phyloP scores from a whole-genome alignment of 164 flowering plant genomes.

The Stephania japonica region DNA sequence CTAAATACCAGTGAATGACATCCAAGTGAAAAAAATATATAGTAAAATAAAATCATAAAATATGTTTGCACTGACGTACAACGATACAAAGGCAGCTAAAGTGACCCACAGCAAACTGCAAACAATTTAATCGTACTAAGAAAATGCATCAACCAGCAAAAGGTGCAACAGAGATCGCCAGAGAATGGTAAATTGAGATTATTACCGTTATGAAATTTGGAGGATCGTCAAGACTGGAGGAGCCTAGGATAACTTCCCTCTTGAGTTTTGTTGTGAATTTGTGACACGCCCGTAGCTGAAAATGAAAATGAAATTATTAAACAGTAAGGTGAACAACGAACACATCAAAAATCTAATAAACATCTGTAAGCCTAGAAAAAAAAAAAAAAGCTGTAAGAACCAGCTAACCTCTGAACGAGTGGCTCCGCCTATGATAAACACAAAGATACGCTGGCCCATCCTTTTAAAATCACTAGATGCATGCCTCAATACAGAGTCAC shows the following conservation, averaged over 20 bases:
- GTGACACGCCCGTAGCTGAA: conserved; percentile 81
- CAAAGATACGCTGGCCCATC: conserved; percentile 92
- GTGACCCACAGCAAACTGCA: not conserved
- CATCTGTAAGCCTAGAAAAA: not conserved
- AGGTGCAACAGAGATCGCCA: not conserved
- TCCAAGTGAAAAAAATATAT: not conserved
- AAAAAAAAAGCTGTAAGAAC: conserved; percentile 3
- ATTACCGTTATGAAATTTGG: conserved; percentile 81
- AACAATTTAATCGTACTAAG: not conserved
- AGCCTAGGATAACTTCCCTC: conserved; percentile 85
- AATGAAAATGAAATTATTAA: conserved; percentile 13
- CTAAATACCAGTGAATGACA: not conserved
- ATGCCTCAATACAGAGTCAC: conserved; percentile 79
- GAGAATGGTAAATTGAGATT: not conserved
- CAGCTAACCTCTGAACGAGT: conserved; percentile 87
- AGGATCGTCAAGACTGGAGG: conserved; percentile 95
- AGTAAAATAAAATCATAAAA: not conserved
- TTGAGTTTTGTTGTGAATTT: conserved; percentile 74
- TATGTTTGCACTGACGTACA: not conserved
- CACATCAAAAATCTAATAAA: not conserved
- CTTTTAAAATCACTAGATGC: conserved; percentile 77
- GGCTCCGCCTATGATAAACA: conserved; percentile 96
- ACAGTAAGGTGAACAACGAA: not conserved
- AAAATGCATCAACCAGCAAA: not conserved
- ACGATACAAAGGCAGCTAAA: not conserved